Base-by-base conservation (phyloP, 2,329 filamentous ascomycete genomes). In the Trichophaea hybrida region DNA sequence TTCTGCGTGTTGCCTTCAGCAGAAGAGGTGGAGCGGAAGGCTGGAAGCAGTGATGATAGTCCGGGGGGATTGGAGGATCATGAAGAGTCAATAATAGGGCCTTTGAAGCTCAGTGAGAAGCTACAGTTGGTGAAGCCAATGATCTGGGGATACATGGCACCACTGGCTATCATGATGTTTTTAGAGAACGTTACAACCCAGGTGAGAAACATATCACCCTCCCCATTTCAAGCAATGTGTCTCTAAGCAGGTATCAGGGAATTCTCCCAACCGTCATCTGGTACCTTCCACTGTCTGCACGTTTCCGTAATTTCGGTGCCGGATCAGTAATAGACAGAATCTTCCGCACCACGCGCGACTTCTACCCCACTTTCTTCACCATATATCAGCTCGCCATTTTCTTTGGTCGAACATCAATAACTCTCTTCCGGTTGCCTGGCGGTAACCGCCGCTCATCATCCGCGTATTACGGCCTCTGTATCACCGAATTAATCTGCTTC, bases 301-400 rank as follows among this genome's bases (percentile, higher is more conserved):
- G 46, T 12, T 50, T 50, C 46, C 46, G 12, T 17, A 43, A 43
- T 12, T 15, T 43, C 38, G 38, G 10, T 4, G 38, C 10, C 38
- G n/a, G 10, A 43, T 12, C 10, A 10, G 10, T 15, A 43, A 1
- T 49, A 8, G 10, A n/a, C 4, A 49, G 44, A 2, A n/a, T 49
- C n/a, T 64, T 64, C 56, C 60, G 13, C 32, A 54, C 60, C 1
- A 46, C 51, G 12, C 59, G 62, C 13, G 58, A 57, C n/a, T 65
- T 64, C 38, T 64, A 62, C 53, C 62, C 59, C 2, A 53, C 60
- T 31, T 62, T 62, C 57, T 64, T 61, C 43, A 64, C 63, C 13
- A 57, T 56, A 12, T 62, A 62, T 35, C 64, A 62, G 37, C 50
- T 58, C 13, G 55, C 60, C 13, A 57, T 61, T 6, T 57, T 60